These are phyloP conservation scores for Batkoa obscura DNA, from an alignment of 371 early-diverging fungal genomes.

Conservation along the genomic window DNA sequence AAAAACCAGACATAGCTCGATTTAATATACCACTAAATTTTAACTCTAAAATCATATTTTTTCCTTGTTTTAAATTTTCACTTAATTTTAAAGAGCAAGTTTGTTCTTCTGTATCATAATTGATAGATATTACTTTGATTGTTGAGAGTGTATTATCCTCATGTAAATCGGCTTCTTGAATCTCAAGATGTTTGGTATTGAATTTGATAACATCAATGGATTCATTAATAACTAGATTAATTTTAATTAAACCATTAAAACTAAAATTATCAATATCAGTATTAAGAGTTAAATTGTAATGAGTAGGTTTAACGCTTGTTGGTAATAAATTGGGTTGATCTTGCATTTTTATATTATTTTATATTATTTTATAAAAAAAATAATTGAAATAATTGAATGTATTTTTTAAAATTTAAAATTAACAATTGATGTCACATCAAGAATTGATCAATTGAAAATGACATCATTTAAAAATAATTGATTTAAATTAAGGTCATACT, in stretches of 20 bases:
- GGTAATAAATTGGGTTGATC: slow-evolving; percentile 22
- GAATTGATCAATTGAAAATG: too few species aligned
- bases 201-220: slow-evolving; percentile 26
- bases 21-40: slow-evolving; percentile 50
- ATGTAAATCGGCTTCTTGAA: too few species aligned
- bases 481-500: too few species aligned
- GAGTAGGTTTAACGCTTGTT: slow-evolving; percentile 37
- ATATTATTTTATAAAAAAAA: neutral
- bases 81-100: slow-evolving; percentile 37
- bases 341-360: neutral
- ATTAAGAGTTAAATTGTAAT: slow-evolving; percentile 47
- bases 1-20: slow-evolving; percentile 72
- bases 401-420: too few species aligned
- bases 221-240: slow-evolving; percentile 24
- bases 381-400: too few species aligned
- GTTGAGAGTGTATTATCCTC: too few species aligned
- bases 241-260: slow-evolving; percentile 31
- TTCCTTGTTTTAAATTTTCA: slow-evolving; percentile 21
- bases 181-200: slow-evolving; percentile 39
- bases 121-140: too few species aligned
- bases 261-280: slow-evolving; percentile 46
- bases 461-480: too few species aligned
- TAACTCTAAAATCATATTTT: slow-evolving; percentile 24
- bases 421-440: too few species aligned
- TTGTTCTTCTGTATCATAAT: slow-evolving; percentile 29